Percentiles rank a stretch among this genome's conserved stretches.
Evolutionary conservation across 2,329 filamentous ascomycete species (phyloP).

Genomic region (Zymoseptoria crescenta): DNA sequence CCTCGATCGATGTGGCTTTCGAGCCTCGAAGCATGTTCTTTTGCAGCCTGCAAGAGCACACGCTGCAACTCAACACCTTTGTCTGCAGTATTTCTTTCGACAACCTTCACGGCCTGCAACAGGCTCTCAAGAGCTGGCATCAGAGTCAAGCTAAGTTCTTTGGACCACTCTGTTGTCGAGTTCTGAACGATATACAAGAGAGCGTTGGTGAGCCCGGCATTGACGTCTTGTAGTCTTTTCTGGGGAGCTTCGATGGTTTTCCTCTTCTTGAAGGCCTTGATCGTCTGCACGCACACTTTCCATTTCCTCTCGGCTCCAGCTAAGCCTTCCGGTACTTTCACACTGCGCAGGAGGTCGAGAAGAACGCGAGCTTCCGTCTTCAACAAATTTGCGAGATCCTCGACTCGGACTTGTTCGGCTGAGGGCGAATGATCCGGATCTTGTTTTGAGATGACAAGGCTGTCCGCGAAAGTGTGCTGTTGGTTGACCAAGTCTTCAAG

Average conservation of each 20-base stretch:
- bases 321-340: slow-evolving; percentile 32
- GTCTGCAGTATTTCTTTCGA: too few species aligned
- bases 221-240: not conserved
- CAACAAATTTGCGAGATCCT: not conserved
- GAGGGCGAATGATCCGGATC: not conserved
- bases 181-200: not conserved
- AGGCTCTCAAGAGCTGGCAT: not conserved
- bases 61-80: not conserved
- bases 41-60: not conserved
- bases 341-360: not conserved
- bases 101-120: too few species aligned
- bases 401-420: not conserved
- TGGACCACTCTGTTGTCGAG: too few species aligned
- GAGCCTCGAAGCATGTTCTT: not conserved
- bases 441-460: not conserved
- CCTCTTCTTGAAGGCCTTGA: not conserved
- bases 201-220: not conserved
- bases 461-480: not conserved
- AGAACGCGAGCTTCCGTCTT: not conserved
- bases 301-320: slow-evolving; percentile 38
- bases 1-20: not conserved
- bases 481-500: not conserved
- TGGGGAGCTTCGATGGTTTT: not conserved
- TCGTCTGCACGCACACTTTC: slow-evolving; percentile 9
- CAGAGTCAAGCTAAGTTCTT: not conserved